Base-by-base conservation (phyloP, 2,329 filamentous ascomycete species). In the Cadophora sp. region DNA sequence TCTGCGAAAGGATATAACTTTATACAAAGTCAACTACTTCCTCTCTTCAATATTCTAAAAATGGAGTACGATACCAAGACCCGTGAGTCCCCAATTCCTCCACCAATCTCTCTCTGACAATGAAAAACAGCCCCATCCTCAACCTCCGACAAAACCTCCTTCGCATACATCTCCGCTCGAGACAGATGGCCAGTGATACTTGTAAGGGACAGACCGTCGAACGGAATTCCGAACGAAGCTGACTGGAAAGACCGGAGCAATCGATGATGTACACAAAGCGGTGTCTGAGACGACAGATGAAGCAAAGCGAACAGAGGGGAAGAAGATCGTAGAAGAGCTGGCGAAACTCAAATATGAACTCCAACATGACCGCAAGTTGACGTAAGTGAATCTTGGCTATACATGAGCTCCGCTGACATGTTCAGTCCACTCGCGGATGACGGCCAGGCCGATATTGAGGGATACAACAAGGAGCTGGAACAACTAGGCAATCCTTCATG, bases 121-220 rank as follows among this genome's bases (percentile, higher is more conserved):
- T 70, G 60, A 53, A 31, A 7, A 19, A 27, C 75, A 97, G 92
- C 91, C 58, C 89, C 88, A 69, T 97, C 91, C 79, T 86, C 85
- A 74, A 98, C 94, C 46, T 89, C 86, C 75, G 94, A 98, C 82
- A 88, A 87, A 76, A 92, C 86, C 51, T 97, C 94, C 59, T 98
- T 98, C 79, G 96, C 92, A 63, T 93, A 90, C 80, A 85, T 90
- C 69, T 97, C 96, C 9, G 95, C 93, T 40, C 87, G 91, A 76
- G 91, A 94, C 73, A 87, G 96, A 79, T 99, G 95, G 96, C 96
- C 96, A 19, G 85, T 97, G 66, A 99, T 99, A 77, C 82, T 99
- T 75, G 93, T 97, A 76, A 79, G 66, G 1, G 19, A 26, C 6
- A 31, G n/a, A n/a, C n/a, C n/a, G n/a, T n/a, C 62, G n/a, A 51